Base-by-base conservation (phyloP, 805 yeast genomes). In the Metahyphopichia silvanorum region DNA sequence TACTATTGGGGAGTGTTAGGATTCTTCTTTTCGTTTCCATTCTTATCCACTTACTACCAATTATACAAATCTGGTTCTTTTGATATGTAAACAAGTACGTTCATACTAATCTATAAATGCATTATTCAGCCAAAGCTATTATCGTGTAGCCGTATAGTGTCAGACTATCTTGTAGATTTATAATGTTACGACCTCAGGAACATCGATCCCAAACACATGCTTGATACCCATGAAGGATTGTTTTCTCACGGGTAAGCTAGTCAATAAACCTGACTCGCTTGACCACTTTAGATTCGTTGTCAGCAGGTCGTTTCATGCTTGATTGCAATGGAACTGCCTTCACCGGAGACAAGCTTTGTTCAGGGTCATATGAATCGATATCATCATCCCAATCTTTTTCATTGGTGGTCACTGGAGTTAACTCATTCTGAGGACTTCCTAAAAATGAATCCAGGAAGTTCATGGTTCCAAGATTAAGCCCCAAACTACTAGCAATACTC, bases 11-110 rank as follows among this genome's bases (percentile, higher is more conserved):
- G 88, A 33, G 82, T 79, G 69, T 72, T 82, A 46, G 77, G 83
- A 4, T 47, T 55, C 47, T 60, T 62, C 54, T 61, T 61, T 40
- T 51, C 62, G 32, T 64, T 66, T 63, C 97, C 98, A 57, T 83
- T 86, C 71, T 70, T 83, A 54, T 78, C 88, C 35, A 69, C 76
- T 44, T 81, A 66, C 67, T 86, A 81, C 71, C 93, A 86, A 74
- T 69, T 86, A 71, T 84, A 82, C 78, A 89, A 89, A 77, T 70
- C 91, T 42, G 96, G 96, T 58, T 57, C 69, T 38, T 49, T 57
- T 36, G 47, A 51, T 34, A 29, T 28, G 38, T 42, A 39, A 30
- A 11, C 13, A 11, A 11, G 9, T 21, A n/a, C n/a, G n/a, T n/a
- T n/a, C n/a, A n/a, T n/a, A n/a, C n/a, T n/a, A n/a, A n/a, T n/a